Evolutionary conservation across 768 basidiomycete species (phyloP), one percentile per base, ranked within the genome.

Genomic region (Inosperma sp.): DNA sequence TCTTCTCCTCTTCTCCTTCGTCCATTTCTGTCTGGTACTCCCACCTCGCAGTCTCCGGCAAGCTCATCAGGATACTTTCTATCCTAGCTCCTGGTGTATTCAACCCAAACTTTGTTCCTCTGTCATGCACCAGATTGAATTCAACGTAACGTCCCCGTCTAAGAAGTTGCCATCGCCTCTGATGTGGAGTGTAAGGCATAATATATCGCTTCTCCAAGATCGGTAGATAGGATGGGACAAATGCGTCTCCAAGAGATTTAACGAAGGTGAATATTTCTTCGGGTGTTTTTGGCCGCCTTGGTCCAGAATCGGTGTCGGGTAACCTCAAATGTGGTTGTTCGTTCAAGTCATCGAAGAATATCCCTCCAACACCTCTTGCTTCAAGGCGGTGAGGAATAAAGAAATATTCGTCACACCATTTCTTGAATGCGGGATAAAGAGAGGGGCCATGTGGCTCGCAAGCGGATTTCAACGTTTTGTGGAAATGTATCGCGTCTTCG

Each of bases 381-480:
- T 98, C 96, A 25, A 69, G 64, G 9, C 96, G 82, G 66, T 98
- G 96, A 14, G 88, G 78, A 62, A 97, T 87, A 67, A 77, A 86
- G 68, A 99, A 99, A 72, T 99, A 99, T 65, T 94, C 86, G 69
- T 98, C 96, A 71, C 95, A 97, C 92, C 93, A 97, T 57, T 80
- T 79, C 66, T 98, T 98, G 79, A 93, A 92, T 2, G 75, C 71
- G 3, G 80, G 76, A 72, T 91, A 89, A 46, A 95, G 73, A 22
- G 72, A 70, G 2, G 72, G 55, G 31, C 88, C 83, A 63, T 93
- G 84, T 21, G 72, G 65, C 58, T 88, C 86, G 66, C 91, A 94
- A 1, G 87, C 88, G 7, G 63, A 64, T 64, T 89, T 86, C 56
- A 94, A 67, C 2, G 84, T 84, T 14, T 62, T 55, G 72, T 99